These are phyloP conservation scores for Cutaneotrichosporon sp. DNA, from an alignment of 1,284 basidiomycete species.

Conservation along the genomic window DNA sequence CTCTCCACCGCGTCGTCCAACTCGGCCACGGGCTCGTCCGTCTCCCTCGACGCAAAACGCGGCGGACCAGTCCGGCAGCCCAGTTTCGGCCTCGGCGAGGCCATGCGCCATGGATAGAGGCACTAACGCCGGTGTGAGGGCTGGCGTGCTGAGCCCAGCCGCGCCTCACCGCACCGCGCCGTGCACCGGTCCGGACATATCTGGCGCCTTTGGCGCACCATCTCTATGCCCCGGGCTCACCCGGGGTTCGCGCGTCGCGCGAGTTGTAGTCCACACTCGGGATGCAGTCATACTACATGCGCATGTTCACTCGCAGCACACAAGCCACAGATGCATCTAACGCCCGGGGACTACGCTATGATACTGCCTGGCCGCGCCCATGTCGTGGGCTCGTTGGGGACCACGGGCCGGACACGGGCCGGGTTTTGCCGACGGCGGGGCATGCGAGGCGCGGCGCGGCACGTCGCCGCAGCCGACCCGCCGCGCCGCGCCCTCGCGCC, in stretches of 20 bases:
- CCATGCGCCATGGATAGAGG: constrained; percentile 2
- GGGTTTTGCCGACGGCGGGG: too few relatives aligned
- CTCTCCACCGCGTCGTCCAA: background rate
- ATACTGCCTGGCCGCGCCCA: background rate
- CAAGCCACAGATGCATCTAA: constrained; percentile 1
- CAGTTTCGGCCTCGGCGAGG: constrained; percentile 17
- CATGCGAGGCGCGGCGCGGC: too few relatives aligned
- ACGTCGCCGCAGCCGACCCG: too few relatives aligned
- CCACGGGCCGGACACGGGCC: too few relatives aligned
- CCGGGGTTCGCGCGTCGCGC: too few relatives aligned
- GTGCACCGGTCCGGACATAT: too few relatives aligned
- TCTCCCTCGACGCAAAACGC: background rate
- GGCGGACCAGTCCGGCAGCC: background rate
- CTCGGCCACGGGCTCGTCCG: background rate
- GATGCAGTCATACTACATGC: background rate
- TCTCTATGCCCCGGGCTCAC: too few relatives aligned
- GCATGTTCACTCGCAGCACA: background rate
- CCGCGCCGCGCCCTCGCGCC: background rate
- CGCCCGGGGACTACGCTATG: background rate
- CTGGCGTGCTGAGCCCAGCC: too few relatives aligned
- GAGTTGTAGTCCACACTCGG: background rate
- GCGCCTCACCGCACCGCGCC: too few relatives aligned
- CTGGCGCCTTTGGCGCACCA: too few relatives aligned
- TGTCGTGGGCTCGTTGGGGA: too few relatives aligned
- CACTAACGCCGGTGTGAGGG: background rate